Evolutionary conservation across 495 filamentous ascomycete species (phyloP).

Genomic region (Penicillium paxilli): DNA sequence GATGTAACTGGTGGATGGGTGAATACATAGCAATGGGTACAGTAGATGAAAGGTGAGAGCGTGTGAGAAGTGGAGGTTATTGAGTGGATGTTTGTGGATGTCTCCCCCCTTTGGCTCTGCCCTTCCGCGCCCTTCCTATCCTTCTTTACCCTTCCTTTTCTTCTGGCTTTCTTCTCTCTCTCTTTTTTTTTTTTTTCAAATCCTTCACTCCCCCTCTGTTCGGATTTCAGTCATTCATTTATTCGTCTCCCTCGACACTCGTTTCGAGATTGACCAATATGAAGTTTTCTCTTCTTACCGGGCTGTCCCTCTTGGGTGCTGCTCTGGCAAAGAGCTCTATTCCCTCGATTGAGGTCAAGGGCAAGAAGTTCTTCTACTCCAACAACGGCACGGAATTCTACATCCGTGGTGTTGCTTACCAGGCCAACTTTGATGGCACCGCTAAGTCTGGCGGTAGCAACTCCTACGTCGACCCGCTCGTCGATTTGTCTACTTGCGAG

Average conservation of each 20-base stretch:
- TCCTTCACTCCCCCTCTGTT: constrained; percentile 5
- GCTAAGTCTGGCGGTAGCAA: constrained; percentile 30
- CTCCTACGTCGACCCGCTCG: constrained; percentile 68
- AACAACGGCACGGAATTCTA: constrained; percentile 81
- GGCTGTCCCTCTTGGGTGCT: constrained; percentile 50
- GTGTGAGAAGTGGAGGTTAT: background rate
- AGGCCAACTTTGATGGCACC: constrained; percentile 55
- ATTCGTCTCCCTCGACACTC: constrained; percentile 4
- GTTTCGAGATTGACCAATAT: constrained; percentile 28
- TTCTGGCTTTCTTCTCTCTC: constrained; percentile 14
- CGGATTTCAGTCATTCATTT: constrained; percentile 18
- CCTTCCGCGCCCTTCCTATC: constrained; percentile 4
- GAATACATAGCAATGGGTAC: constrained; percentile 1
- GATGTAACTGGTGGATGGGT: background rate
- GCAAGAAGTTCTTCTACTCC: constrained; percentile 69
- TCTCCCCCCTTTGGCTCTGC: constrained; percentile 2
- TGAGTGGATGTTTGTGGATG: background rate
- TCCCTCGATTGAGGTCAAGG: constrained; percentile 65
- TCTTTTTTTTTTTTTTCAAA: constrained; percentile 12
- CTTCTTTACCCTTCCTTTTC: constrained; percentile 13
- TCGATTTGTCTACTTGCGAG: constrained; percentile 66
- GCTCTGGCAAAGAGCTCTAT: constrained; percentile 53
- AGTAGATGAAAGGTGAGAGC: background rate
- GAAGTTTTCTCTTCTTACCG: constrained; percentile 49
- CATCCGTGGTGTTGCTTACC: constrained; percentile 93